Evolutionary conservation across 2,329 filamentous ascomycete species (phyloP).

Genomic region (Ceratocystis cubensis): DNA sequence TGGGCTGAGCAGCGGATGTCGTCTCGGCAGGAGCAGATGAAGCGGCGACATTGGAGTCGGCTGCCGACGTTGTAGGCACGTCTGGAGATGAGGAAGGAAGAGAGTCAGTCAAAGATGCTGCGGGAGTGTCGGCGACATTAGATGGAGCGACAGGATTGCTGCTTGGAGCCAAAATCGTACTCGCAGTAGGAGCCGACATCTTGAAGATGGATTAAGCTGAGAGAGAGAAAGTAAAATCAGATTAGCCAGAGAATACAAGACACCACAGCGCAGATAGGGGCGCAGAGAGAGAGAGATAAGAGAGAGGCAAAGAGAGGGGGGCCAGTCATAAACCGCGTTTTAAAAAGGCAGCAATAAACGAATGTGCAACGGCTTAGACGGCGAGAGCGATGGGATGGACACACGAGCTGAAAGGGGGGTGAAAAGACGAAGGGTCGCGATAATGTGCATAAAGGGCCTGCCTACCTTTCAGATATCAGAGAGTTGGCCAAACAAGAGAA

Average conservation of each 20-base stretch:
- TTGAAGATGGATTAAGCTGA: constrained; percentile 7
- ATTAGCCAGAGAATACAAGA: background rate
- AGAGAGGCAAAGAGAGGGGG: no score
- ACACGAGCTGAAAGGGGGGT: background rate
- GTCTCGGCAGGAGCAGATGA: constrained; percentile 17
- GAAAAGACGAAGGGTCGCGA: background rate
- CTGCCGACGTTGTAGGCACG: constrained; percentile 11
- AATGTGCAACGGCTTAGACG: background rate
- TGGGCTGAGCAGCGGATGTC: constrained; percentile 15
- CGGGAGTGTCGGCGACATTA: constrained; percentile 5
- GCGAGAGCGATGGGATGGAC: background rate
- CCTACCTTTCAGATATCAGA: constrained; percentile 5
- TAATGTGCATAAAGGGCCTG: no score
- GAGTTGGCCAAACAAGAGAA: background rate
- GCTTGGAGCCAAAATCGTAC: constrained; percentile 16
- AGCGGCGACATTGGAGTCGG: constrained; percentile 9
- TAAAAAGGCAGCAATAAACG: background rate
- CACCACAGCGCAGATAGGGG: background rate
- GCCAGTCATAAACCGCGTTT: no score
- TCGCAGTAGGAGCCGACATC: constrained; percentile 14
- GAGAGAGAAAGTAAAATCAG: background rate
- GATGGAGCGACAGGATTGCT: constrained; percentile 16
- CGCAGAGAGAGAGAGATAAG: background rate
- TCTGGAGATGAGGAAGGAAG: constrained; percentile 2
- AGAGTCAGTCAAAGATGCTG: constrained; percentile 15